phyloP scores from a whole-genome alignment of 1,139 yeast species.

The Sugiyamaella castrensis region DNA sequence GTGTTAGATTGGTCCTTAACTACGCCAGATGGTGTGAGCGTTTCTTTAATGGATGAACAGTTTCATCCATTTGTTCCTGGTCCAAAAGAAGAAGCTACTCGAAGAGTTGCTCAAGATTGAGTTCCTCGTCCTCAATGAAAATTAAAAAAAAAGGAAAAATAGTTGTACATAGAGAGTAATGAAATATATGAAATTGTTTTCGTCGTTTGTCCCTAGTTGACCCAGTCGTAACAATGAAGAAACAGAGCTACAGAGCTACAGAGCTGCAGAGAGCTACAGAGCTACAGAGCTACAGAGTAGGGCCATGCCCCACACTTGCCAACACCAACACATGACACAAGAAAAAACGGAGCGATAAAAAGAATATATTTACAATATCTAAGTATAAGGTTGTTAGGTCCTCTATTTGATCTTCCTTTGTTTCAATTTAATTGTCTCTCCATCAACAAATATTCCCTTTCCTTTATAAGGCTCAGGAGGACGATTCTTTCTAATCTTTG shows the following conservation, averaged over 20 bases:
- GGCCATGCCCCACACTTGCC: too few species aligned
- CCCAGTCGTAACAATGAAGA: too few species aligned
- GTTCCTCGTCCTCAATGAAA: background rate
- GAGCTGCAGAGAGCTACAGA: too few species aligned
- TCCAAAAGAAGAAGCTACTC: constrained; percentile 35
- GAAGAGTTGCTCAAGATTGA: constrained; percentile 17
- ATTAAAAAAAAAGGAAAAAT: background rate
- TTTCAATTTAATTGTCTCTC: constrained; percentile 86
- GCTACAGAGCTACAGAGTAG: too few species aligned
- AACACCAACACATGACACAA: too few species aligned
- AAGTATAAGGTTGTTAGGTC: background rate
- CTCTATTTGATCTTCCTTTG: constrained; percentile 83
- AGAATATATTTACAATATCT: constrained; percentile 12
- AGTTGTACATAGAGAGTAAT: background rate
- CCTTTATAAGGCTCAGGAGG: constrained; percentile 99
- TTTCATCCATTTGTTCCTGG: constrained; percentile 38
- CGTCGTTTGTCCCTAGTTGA: too few species aligned
- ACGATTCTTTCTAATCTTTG: constrained; percentile 76
- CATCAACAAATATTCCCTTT: constrained; percentile 90
- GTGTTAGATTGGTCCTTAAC: constrained; percentile 39
- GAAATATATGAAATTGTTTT: background rate
- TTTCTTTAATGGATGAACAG: constrained; percentile 37
- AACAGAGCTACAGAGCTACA: too few species aligned
- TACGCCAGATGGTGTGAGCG: constrained; percentile 29
- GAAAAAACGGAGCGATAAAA: too few species aligned